phyloP scores from a whole-genome alignment of 192 early-diverging fungal genomes.

The Physocladia obscura region DNA sequence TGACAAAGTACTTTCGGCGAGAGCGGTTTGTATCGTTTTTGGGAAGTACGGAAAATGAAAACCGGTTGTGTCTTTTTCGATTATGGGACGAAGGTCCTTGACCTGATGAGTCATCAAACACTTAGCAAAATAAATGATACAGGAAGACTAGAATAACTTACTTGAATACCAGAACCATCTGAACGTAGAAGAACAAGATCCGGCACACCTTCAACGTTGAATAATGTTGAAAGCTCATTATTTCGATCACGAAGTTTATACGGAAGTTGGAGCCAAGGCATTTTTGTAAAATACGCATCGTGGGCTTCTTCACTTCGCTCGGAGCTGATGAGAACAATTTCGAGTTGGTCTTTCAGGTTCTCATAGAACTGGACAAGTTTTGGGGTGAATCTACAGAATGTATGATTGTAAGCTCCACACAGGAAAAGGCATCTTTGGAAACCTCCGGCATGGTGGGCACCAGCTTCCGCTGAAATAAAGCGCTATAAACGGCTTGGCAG shows the following conservation, averaged over 20 bases:
- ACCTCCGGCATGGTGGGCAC: slow-evolving; percentile 8
- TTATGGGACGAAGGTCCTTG: neutral
- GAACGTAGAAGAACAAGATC: no score
- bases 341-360: neutral
- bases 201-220: neutral
- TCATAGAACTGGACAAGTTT: neutral
- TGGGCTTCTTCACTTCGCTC: slow-evolving; percentile 4
- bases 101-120: no score
- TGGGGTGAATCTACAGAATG: no score
- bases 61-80: neutral
- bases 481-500: neutral
- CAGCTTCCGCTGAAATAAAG: slow-evolving; percentile 1
- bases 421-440: no score
- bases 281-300: slow-evolving; percentile 17
- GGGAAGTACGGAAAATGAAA: neutral
- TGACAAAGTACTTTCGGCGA: neutral
- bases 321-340: slow-evolving; percentile 2
- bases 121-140: no score
- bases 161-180: no score
- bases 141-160: no score
- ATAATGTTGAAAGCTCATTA: neutral
- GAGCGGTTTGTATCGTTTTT: neutral
- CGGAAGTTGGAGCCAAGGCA: slow-evolving; percentile 11
- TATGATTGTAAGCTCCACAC: neutral
- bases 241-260: neutral